Conservation (phyloP, 768 basidiomycete genomes). For the Termitomyces sp. region DNA sequence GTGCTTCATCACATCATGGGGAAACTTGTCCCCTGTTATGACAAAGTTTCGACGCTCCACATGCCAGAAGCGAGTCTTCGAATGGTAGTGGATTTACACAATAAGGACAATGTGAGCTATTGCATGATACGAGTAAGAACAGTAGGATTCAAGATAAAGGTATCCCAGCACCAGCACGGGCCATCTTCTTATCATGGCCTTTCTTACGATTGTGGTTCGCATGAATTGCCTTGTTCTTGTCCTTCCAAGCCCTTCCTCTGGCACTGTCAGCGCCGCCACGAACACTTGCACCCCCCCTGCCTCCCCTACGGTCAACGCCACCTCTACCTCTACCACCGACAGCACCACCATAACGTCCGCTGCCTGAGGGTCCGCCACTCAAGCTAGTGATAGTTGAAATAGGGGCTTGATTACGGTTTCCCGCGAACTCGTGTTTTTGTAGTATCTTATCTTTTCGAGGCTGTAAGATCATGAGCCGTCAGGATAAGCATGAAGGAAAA, state of each 20-base stretch:
- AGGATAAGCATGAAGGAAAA: not conserved
- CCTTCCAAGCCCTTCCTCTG: slow-evolving; percentile 65
- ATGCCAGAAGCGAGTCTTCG: not conserved
- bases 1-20: not conserved
- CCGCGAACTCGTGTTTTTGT: slow-evolving; percentile 71
- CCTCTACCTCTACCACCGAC: slow-evolving; percentile 27
- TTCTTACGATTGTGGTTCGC: slow-evolving; percentile 73
- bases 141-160: slow-evolving; percentile 4
- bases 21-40: too few relatives aligned
- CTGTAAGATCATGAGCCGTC: slow-evolving; percentile 23
- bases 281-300: slow-evolving; percentile 30
- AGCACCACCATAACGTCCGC: slow-evolving; percentile 35
- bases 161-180: slow-evolving; percentile 44
- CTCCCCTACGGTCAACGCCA: slow-evolving; percentile 22
- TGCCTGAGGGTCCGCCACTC: slow-evolving; percentile 10
- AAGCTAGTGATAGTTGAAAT: not conserved
- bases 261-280: slow-evolving; percentile 32
- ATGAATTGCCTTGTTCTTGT: slow-evolving; percentile 69
- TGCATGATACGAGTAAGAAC: not conserved
- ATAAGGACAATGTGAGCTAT: not conserved
- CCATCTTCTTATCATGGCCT: slow-evolving; percentile 90
- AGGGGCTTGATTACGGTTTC: slow-evolving; percentile 38
- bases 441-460: slow-evolving; percentile 72
- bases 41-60: too few relatives aligned
- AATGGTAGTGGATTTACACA: not conserved